Evolutionary conservation across 148 eudicot species (phyloP).

Genomic region (Cornus florida): DNA sequence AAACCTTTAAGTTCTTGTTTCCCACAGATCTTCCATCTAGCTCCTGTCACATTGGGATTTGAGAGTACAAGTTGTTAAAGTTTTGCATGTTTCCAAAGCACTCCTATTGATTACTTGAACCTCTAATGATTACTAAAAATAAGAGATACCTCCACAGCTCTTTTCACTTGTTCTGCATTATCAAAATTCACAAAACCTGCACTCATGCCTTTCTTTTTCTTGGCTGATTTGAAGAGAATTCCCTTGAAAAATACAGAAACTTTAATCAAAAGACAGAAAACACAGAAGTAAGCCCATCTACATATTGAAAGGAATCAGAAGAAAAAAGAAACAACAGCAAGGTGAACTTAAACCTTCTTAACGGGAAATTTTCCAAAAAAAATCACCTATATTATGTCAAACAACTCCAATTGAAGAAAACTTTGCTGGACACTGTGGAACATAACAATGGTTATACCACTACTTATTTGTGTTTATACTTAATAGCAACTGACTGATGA

Average conservation of each 20-base stretch:
- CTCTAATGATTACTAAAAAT: not conserved
- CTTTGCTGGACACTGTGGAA: too few relatives aligned
- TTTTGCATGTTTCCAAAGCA: not conserved
- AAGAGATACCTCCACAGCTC: slow-evolving; percentile 60
- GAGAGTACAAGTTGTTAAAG: slow-evolving; percentile 8
- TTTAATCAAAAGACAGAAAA: not conserved
- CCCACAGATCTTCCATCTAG: slow-evolving; percentile 66
- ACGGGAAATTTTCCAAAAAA: too few relatives aligned
- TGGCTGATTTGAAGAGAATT: slow-evolving; percentile 65
- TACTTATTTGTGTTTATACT: too few relatives aligned
- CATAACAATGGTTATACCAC: too few relatives aligned
- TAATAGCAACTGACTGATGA: too few relatives aligned
- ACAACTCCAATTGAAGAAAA: too few relatives aligned
- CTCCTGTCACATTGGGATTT: slow-evolving; percentile 45
- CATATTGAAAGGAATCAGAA: too few relatives aligned
- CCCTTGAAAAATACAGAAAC: slow-evolving; percentile 46
- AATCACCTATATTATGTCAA: too few relatives aligned
- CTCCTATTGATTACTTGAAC: not conserved
- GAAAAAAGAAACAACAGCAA: not conserved
- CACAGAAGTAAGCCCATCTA: not conserved
- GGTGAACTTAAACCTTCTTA: too few relatives aligned
- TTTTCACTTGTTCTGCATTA: slow-evolving; percentile 55
- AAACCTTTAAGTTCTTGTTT: slow-evolving; percentile 66
- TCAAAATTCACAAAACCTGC: slow-evolving; percentile 82
- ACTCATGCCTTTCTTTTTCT: slow-evolving; percentile 84